Conservation (phyloP, 768 basidiomycete genomes). For the Tubosaeta sp. region DNA sequence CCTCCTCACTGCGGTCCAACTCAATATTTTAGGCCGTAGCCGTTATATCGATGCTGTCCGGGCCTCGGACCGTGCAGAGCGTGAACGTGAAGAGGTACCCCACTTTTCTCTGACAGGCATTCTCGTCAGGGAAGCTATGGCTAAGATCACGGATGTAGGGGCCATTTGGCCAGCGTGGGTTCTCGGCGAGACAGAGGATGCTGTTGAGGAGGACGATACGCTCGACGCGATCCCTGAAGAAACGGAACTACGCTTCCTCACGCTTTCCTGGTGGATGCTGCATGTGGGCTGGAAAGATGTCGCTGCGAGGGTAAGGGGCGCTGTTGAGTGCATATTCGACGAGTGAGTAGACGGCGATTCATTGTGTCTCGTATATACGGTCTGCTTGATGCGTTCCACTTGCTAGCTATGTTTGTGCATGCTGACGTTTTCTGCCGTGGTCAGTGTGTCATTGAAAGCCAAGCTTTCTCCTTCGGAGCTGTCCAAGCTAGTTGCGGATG, state of each 20-base stretch:
- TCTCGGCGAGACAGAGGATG: constrained; percentile 21
- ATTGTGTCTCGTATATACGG: not conserved
- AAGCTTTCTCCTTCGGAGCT: constrained; percentile 70
- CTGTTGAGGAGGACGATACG: constrained; percentile 26
- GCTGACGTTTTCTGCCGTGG: constrained; percentile 9
- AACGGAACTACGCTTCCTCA: constrained; percentile 75
- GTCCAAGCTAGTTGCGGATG: constrained; percentile 62
- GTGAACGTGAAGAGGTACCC: constrained; percentile 36
- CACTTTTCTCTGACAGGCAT: constrained; percentile 27
- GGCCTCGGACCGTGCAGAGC: constrained; percentile 58
- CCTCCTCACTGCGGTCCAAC: constrained; percentile 82
- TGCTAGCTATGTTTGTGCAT: not conserved
- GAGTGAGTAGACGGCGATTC: constrained; percentile 47
- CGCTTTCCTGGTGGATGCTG: constrained; percentile 89
- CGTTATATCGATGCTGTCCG: constrained; percentile 74
- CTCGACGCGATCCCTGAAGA: constrained; percentile 51
- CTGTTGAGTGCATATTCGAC: constrained; percentile 80
- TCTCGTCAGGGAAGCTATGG: constrained; percentile 22
- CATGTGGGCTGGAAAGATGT: constrained; percentile 91
- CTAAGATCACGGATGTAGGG: constrained; percentile 25
- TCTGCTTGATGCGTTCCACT: not conserved
- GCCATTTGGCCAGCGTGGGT: constrained; percentile 21
- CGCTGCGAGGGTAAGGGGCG: constrained; percentile 63
- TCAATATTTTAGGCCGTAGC: constrained; percentile 76
- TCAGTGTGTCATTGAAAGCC: constrained; percentile 78